Percentiles rank a stretch among this genome's conserved stretches.
phyloP scores from a whole-genome alignment of 345 rosid genomes.

The Brassica napus region Da-Ae NC_063442.1:15156501-15157000 shows the following conservation, averaged over 20 bases:
- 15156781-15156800: constrained; percentile 45
- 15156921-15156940: too few species aligned
- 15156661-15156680: background rate
- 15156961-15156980: too few species aligned
- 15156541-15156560: constrained; percentile 58
- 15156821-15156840: too few species aligned
- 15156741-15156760: constrained; percentile 56
- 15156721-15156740: constrained; percentile 77
- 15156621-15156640: constrained; percentile 30
- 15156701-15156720: constrained; percentile 46
- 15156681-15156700: background rate
- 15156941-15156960: too few species aligned
- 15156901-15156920: too few species aligned
- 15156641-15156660: background rate
- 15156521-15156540: background rate
- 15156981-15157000: too few species aligned
- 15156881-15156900: too few species aligned
- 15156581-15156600: constrained; percentile 71
- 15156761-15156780: constrained; percentile 43
- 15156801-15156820: background rate
- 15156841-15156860: too few species aligned
- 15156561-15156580: constrained; percentile 61
- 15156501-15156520: too few species aligned
- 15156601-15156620: constrained; percentile 98
- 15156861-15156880: too few species aligned